Conservation (phyloP, 306 rosid species). For the Oxytropis ochrocephala region DNA sequence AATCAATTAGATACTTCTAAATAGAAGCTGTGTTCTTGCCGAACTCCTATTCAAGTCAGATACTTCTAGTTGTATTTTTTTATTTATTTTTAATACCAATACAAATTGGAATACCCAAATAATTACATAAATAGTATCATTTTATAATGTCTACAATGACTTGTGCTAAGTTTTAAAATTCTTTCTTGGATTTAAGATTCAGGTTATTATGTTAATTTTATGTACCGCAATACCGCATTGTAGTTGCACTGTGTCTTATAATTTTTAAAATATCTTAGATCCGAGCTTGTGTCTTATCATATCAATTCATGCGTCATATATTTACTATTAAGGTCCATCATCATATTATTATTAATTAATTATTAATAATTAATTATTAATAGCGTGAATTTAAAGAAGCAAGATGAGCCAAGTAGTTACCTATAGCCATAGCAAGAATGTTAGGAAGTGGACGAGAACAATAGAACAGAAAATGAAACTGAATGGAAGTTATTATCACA, state of each 20-base stretch:
- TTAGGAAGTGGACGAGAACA: constrained; percentile 88
- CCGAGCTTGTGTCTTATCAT: background rate
- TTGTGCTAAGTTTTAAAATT: too few species aligned
- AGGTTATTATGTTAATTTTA: background rate
- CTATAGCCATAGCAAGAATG: constrained; percentile 67
- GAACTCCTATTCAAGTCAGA: too few species aligned
- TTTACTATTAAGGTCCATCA: background rate
- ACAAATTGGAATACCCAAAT: too few species aligned
- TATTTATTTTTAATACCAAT: too few species aligned
- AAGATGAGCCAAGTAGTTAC: constrained; percentile 37
- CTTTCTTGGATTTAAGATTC: too few species aligned
- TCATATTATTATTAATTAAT: background rate
- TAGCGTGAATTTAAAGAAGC: background rate
- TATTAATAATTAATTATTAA: background rate
- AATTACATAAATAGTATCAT: too few species aligned
- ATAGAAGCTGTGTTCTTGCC: too few species aligned
- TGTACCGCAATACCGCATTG: background rate
- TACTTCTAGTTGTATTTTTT: too few species aligned
- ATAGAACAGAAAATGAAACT: constrained; percentile 85
- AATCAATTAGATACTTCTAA: background rate
- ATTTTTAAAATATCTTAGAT: background rate
- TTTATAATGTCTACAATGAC: too few species aligned
- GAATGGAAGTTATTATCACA: constrained; percentile 63
- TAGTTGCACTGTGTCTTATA: background rate
- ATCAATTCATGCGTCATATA: background rate